phyloP scores from a whole-genome alignment of 345 rosid species.

The Kandelia obovata region DNA sequence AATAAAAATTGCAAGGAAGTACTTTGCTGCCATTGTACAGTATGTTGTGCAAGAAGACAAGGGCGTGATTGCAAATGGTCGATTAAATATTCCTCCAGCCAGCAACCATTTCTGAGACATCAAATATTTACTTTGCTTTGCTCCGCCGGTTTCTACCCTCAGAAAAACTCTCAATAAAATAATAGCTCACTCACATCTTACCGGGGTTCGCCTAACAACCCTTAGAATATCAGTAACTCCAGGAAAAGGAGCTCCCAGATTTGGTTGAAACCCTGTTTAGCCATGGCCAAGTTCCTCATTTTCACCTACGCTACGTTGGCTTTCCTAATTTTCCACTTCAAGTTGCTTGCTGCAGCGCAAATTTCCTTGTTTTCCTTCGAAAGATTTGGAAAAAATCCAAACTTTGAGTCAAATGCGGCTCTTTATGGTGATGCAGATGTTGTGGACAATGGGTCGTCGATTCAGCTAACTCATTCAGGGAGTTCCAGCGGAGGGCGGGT shows the following conservation, averaged over 20 bases:
- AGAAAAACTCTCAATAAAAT: conserved; percentile 10
- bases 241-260: conserved; percentile 6
- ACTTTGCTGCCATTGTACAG: no score
- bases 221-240: conserved; percentile 14
- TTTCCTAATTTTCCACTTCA: conserved; percentile 35
- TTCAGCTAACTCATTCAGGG: conserved; percentile 55
- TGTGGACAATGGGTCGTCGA: conserved; percentile 37
- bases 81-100: conserved; percentile 41
- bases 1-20: no score
- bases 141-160: conserved; percentile 12
- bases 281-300: conserved; percentile 49
- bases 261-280: conserved; percentile 29
- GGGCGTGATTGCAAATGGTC: conserved; percentile 31
- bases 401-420: conserved; percentile 48
- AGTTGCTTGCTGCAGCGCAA: conserved; percentile 36
- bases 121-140: conserved; percentile 24
- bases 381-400: conserved; percentile 43
- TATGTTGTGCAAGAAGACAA: background rate
- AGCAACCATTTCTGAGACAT: conserved; percentile 44
- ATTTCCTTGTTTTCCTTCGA: conserved; percentile 46
- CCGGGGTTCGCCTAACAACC: conserved; percentile 29
- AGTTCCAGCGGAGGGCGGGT: conserved; percentile 51
- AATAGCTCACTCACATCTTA: conserved; percentile 16
- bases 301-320: conserved; percentile 22
- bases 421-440: conserved; percentile 63